Percentiles rank a stretch among this genome's conserved stretches.
Conservation (phyloP, 495 filamentous ascomycete genomes). For the Aspergillus carlsbadensis region DNA sequence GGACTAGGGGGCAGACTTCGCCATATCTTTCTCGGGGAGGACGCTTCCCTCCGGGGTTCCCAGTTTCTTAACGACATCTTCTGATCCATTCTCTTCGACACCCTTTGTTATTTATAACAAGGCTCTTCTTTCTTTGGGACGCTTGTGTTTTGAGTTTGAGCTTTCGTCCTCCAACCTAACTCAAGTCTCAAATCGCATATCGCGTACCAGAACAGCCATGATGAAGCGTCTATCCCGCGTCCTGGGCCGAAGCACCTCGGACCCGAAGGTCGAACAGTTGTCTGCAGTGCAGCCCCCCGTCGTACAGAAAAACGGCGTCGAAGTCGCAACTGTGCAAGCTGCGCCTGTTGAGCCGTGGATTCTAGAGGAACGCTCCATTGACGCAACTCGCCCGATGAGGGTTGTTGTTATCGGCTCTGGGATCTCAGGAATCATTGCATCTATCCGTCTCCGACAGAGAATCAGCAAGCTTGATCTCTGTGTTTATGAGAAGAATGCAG, state of each 20-base stretch:
- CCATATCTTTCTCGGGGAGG: background rate
- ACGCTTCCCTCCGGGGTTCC: background rate
- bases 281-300: background rate
- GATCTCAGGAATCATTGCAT: conserved; percentile 60
- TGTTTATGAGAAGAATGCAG: conserved; percentile 78
- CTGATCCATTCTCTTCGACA: background rate
- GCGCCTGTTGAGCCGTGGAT: conserved; percentile 6
- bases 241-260: background rate
- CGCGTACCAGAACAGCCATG: background rate
- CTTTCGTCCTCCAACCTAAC: background rate
- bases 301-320: background rate
- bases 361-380: conserved; percentile 52
- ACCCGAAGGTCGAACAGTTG: conserved; percentile 1
- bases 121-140: background rate
- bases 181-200: background rate
- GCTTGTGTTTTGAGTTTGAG: background rate
- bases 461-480: conserved; percentile 59
- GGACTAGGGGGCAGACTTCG: background rate
- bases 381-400: conserved; percentile 53
- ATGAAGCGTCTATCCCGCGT: conserved; percentile 12
- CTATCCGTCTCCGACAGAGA: conserved; percentile 57
- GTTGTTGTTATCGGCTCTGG: conserved; percentile 68
- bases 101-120: background rate
- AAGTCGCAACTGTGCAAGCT: background rate
- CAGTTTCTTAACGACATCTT: background rate